phyloP scores from a whole-genome alignment of 768 basidiomycete species.

The Epithele typhae region DNA sequence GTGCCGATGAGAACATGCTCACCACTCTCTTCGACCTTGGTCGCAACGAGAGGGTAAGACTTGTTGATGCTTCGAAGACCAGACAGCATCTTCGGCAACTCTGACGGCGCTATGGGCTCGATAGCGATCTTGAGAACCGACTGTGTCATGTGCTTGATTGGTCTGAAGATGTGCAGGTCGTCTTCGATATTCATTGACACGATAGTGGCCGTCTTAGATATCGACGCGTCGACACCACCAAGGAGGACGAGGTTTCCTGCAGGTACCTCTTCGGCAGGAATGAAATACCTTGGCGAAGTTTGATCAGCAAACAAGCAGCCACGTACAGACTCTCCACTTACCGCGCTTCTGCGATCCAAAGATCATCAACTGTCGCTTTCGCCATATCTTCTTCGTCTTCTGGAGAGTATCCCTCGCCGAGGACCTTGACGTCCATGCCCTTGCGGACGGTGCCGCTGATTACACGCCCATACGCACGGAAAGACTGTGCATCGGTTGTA shows the following conservation, averaged over 20 bases:
- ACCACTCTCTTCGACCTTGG: conserved; percentile 97
- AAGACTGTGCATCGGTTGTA: conserved; percentile 93
- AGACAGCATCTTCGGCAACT: conserved; percentile 97
- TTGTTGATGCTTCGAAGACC: conserved; percentile 97
- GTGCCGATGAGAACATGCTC: conserved; percentile 97
- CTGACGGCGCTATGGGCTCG: conserved; percentile 95
- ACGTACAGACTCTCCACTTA: too few species aligned
- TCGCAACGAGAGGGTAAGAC: conserved; percentile 89
- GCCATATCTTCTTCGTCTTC: conserved; percentile 99
- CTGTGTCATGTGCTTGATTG: conserved; percentile 95
- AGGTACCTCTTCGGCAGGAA: conserved; percentile 82
- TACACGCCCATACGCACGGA: conserved; percentile 93
- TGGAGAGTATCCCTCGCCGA: conserved; percentile 97
- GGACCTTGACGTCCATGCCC: conserved; percentile 86
- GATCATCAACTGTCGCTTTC: conserved; percentile 72
- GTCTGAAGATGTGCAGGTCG: conserved; percentile 92
- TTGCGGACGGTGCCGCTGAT: conserved; percentile 86
- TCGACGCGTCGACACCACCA: conserved; percentile 89
- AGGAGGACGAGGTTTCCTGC: conserved; percentile 93
- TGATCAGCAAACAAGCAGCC: too few species aligned
- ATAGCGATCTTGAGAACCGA: conserved; percentile 98
- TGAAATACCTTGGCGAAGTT: conserved; percentile 63
- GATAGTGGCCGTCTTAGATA: conserved; percentile 92
- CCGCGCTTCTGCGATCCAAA: conserved; percentile 92
- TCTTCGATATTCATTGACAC: conserved; percentile 70